A percentile compares a stretch with the other conserved stretches of the same genome.
Evolutionary conservation across 345 rosid species (phyloP).

Genomic region (Linum usitatissimum): DNA sequence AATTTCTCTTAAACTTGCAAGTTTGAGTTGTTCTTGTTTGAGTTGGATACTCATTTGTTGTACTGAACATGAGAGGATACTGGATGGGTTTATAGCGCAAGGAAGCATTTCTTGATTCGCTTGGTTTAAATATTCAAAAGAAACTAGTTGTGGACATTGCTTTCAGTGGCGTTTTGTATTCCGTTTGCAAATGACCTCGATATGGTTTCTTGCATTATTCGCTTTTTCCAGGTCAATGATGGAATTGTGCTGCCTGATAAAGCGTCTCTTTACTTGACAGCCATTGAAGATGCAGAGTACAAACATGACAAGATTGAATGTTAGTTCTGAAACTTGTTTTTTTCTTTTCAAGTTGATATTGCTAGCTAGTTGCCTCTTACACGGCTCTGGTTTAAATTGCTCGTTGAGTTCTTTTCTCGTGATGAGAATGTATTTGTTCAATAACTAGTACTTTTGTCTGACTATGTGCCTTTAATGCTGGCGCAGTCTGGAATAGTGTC

Average conservation of each 20-base stretch:
- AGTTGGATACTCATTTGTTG: background rate
- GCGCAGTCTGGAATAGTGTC: conserved; percentile 82
- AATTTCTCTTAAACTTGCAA: background rate
- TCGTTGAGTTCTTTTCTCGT: background rate
- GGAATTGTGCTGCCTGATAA: conserved; percentile 86
- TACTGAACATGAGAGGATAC: background rate
- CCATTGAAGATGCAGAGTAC: conserved; percentile 94
- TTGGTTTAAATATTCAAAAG: background rate
- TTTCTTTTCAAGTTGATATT: too few species aligned
- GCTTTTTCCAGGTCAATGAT: conserved; percentile 46
- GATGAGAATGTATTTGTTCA: conserved; percentile 6
- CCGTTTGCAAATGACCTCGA: background rate
- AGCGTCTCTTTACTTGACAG: conserved; percentile 82
- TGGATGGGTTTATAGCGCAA: background rate
- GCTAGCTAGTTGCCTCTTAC: background rate
- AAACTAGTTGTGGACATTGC: too few species aligned
- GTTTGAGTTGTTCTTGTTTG: background rate
- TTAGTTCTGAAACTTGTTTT: conserved; percentile 23
- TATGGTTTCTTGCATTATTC: background rate
- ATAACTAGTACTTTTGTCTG: background rate
- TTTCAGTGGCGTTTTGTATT: background rate
- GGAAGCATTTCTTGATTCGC: background rate
- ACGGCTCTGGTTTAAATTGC: background rate
- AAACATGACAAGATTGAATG: conserved; percentile 96
- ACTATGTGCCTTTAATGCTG: conserved; percentile 2